These are phyloP conservation scores for Rhynchosporium graminicola DNA, from an alignment of 2,329 filamentous ascomycete species.

Conservation along the genomic window DNA sequence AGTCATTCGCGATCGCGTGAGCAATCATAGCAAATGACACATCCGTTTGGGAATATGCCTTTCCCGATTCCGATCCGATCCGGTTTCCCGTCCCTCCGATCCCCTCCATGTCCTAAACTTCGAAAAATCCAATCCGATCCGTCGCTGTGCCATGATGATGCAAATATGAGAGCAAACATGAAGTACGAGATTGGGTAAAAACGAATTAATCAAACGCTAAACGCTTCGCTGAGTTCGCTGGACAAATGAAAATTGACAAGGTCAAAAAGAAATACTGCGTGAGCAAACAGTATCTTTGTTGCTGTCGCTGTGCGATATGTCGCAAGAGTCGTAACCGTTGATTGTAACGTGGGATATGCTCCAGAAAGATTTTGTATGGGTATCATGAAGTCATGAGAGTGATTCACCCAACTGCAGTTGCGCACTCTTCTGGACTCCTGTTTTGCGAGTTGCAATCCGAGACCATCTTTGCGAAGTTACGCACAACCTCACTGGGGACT, in stretches of 20 bases:
- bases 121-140: slow-evolving; percentile 18
- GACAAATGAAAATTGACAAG: slow-evolving; percentile 37
- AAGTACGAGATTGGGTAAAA: slow-evolving; percentile 38
- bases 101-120: slow-evolving; percentile 12
- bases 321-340: slow-evolving; percentile 32
- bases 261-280: slow-evolving; percentile 47
- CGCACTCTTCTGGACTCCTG: slow-evolving; percentile 32
- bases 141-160: slow-evolving; percentile 23
- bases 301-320: slow-evolving; percentile 30
- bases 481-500: slow-evolving; percentile 87
- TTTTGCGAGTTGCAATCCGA: slow-evolving; percentile 63
- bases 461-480: slow-evolving; percentile 90
- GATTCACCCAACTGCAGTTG: slow-evolving; percentile 29
- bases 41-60: slow-evolving; percentile 12
- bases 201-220: slow-evolving; percentile 4
- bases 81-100: slow-evolving; percentile 14
- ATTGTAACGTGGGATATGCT: slow-evolving; percentile 13
- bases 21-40: slow-evolving; percentile 14
- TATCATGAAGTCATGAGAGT: slow-evolving; percentile 13
- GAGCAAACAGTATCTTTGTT: slow-evolving; percentile 50
- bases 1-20: slow-evolving; percentile 14
- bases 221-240: slow-evolving; percentile 17
- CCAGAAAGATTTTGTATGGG: slow-evolving; percentile 9
- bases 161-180: slow-evolving; percentile 30
- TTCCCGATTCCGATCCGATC: slow-evolving; percentile 9